These are phyloP conservation scores for Rubia balearica DNA, from an alignment of 305 asterid genomes.

Conservation along the genomic window DNA sequence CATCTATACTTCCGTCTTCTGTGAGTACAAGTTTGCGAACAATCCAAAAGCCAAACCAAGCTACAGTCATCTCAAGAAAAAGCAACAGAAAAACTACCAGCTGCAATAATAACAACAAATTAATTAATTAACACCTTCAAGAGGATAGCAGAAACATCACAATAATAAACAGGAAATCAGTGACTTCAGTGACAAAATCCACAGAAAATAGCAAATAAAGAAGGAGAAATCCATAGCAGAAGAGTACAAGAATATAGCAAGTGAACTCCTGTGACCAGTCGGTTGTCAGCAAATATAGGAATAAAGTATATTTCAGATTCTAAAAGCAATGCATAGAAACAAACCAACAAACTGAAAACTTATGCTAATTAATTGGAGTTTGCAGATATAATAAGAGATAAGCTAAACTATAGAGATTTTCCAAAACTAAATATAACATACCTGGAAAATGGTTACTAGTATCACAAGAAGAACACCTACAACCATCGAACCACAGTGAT, in stretches of 20 bases:
- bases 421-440: slow-evolving; percentile 2
- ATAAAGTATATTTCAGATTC: not conserved
- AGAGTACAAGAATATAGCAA: slow-evolving; percentile 67
- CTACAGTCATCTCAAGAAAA: slow-evolving; percentile 67
- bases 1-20: slow-evolving; percentile 73
- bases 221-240: slow-evolving; percentile 32
- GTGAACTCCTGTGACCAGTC: slow-evolving; percentile 67
- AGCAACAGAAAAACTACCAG: slow-evolving; percentile 51
- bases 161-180: not conserved
- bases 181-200: not conserved
- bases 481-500: slow-evolving; percentile 77
- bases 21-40: slow-evolving; percentile 80
- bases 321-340: not conserved
- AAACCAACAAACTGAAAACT: not conserved
- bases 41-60: slow-evolving; percentile 92
- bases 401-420: not conserved
- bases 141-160: not conserved
- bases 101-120: slow-evolving; percentile 37
- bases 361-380: not conserved
- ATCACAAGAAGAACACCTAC: slow-evolving; percentile 71
- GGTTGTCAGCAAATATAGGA: slow-evolving; percentile 46
- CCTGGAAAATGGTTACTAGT: slow-evolving; percentile 90
- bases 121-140: slow-evolving; percentile 1
- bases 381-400: not conserved
- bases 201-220: not conserved